A percentile compares a stretch with the other conserved stretches of the same genome.
phyloP scores from a whole-genome alignment of 768 basidiomycete species.

The Mrakia hoshinonis region DNA sequence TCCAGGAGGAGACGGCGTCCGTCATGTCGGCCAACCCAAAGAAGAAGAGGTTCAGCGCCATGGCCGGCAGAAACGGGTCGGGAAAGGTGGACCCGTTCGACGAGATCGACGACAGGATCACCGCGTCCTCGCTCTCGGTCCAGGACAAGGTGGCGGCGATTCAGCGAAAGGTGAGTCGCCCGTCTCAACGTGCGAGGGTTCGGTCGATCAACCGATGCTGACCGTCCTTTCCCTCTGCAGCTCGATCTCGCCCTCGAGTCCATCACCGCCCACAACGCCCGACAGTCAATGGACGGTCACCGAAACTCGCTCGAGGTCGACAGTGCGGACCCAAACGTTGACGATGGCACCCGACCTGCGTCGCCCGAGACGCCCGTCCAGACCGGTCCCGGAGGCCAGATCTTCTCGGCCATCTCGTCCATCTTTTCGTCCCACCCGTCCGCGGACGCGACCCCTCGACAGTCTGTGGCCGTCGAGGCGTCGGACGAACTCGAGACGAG shows the following conservation, averaged over 20 bases:
- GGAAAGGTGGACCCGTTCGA: constrained; percentile 83
- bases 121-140: constrained; percentile 34
- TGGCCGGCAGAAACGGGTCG: constrained; percentile 53
- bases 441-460: background rate
- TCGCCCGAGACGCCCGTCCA: background rate
- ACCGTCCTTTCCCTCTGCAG: constrained; percentile 42
- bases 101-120: constrained; percentile 74
- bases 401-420: constrained; percentile 11
- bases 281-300: constrained; percentile 1
- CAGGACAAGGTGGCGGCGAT: constrained; percentile 75
- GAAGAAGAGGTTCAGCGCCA: constrained; percentile 25
- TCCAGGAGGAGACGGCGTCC: constrained; percentile 33
- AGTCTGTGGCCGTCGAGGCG: background rate
- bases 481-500: background rate
- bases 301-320: background rate
- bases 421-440: background rate
- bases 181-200: background rate
- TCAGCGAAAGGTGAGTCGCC: constrained; percentile 70
- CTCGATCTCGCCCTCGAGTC: constrained; percentile 61
- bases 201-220: background rate
- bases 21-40: background rate
- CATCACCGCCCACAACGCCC: constrained; percentile 18
- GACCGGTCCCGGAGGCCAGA: background rate
- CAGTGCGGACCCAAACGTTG: background rate
- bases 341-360: background rate